Base-by-base conservation (phyloP, 768 basidiomycete genomes). In the Pleurotus eryngii region DNA sequence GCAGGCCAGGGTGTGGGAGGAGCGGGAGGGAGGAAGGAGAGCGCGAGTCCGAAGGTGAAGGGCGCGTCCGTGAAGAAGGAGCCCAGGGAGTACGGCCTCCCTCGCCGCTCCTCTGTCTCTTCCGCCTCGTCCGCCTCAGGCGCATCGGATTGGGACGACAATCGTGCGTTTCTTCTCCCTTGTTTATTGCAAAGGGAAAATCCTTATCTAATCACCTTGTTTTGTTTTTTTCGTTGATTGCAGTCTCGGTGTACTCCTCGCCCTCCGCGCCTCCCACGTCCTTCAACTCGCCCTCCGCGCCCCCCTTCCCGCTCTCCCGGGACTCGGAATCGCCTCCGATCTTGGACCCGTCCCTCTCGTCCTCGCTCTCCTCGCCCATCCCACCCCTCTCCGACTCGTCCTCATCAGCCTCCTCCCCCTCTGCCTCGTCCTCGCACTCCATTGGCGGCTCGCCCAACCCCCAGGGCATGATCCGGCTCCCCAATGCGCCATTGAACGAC, bases 141-240 rank as follows among this genome's bases (percentile, higher is more conserved):
- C 45, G 78, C 76, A 7, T 90, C 88, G 61, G 90, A 92, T 67
- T 92, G 90, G 89, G 90, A 92, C 67, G 90, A 91, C 69, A 82
- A 73, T 72, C 79, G 89, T 90, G 68, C 66, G 87, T 76, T 60
- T 39, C n/a, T 53, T 55, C 40, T 60, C 59, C 49, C 53, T 57
- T 26, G 47, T 64, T 57, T 11, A 9, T 1, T 20, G 20, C 20
- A 20, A 20, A 35, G 9, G 9, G 3, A 2, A 24, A 24, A 24
- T 5, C 30, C 3, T 35, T 8, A 35, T 35, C 30, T 35, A 35
- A 35, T 9, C 46, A 38, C 57, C 55, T n/a, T 55, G 56, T 47
- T 57, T 46, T 12, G 42, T 59, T 49, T 65, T 57, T 68, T 68
- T 45, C 61, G 54, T 24, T 49, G 27, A 15, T 48, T 48, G 4